Evolutionary conservation across 495 filamentous ascomycete species (phyloP).

Genomic region (Aspergillus nanangensis): DNA sequence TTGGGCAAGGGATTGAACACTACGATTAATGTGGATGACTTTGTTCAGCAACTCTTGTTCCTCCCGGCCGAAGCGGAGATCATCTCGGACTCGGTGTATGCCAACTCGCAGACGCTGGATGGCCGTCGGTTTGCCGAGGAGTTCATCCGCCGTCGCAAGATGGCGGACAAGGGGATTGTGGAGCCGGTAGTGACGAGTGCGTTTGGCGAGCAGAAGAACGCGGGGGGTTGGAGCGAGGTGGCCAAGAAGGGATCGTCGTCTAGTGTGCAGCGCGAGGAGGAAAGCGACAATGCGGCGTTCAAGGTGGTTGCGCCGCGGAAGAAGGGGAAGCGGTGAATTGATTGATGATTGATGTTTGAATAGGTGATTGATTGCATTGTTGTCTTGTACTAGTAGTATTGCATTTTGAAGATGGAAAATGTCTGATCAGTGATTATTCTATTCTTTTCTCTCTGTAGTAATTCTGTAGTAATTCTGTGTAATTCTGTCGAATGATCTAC

Average conservation of each 20-base stretch:
- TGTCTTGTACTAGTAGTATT: no score
- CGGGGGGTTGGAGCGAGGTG: constrained; percentile 92
- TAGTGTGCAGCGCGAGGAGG: constrained; percentile 45
- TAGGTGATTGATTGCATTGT: not conserved
- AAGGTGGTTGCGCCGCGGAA: constrained; percentile 90
- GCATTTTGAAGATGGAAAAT: no score
- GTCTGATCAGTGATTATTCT: no score
- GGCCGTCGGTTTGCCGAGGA: constrained; percentile 91
- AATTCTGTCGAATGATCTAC: not conserved
- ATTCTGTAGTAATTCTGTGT: no score
- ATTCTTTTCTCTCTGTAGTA: no score
- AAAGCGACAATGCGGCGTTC: constrained; percentile 60
- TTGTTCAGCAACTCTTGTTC: constrained; percentile 66
- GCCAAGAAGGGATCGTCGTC: constrained; percentile 77
- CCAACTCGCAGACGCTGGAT: constrained; percentile 78
- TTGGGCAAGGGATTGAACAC: constrained; percentile 58
- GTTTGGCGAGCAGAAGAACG: constrained; percentile 39
- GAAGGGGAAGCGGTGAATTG: constrained; percentile 71
- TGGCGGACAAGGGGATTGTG: constrained; percentile 84
- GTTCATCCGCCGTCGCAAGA: constrained; percentile 85
- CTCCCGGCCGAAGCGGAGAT: constrained; percentile 74
- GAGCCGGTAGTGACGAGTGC: constrained; percentile 43
- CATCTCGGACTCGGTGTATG: constrained; percentile 86
- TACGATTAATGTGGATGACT: constrained; percentile 71
- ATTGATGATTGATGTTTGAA: not conserved